Evolutionary conservation across 2,329 filamentous ascomycete species (phyloP).

Genomic region (Pseudocercospora vitis): DNA sequence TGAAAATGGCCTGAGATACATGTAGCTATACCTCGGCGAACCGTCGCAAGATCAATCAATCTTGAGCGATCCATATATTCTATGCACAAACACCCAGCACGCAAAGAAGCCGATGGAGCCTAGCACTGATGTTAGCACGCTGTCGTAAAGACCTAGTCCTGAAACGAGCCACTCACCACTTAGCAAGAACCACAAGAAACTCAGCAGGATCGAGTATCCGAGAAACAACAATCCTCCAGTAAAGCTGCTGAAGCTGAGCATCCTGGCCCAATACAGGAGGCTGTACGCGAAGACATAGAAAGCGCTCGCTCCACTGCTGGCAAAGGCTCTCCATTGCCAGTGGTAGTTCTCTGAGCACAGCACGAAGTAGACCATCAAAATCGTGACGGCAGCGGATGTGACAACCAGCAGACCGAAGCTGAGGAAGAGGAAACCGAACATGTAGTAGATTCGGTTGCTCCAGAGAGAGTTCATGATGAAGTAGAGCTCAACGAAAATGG

Average conservation of each 20-base stretch:
- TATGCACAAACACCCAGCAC: conserved; percentile 89
- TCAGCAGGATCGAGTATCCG: conserved; percentile 86
- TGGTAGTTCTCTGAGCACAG: conserved; percentile 97
- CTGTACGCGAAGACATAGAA: conserved; percentile 91
- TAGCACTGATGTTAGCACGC: conserved; percentile 42
- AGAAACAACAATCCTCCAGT: conserved; percentile 88
- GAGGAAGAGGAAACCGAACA: conserved; percentile 98
- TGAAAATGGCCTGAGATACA: neutral
- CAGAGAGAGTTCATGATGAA: conserved; percentile 99
- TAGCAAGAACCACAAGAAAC: conserved; percentile 87
- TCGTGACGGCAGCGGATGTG: conserved; percentile 86
- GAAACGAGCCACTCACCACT: conserved; percentile 67
- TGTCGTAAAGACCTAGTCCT: neutral
- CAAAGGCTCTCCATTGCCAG: conserved; percentile 97
- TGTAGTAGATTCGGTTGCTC: conserved; percentile 99
- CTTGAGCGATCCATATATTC: conserved; percentile 97
- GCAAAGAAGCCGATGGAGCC: conserved; percentile 94
- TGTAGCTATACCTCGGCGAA: conserved; percentile 4
- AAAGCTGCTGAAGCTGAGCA: conserved; percentile 79
- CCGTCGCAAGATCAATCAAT: too few relatives aligned
- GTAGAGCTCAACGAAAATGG: conserved; percentile 97
- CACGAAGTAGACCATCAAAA: conserved; percentile 93
- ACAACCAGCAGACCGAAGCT: conserved; percentile 98
- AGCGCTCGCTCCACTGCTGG: conserved; percentile 85
- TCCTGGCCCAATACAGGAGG: conserved; percentile 85